Conservation (phyloP, 441 rosid genomes). For the Gossypium aridum region DNA sequence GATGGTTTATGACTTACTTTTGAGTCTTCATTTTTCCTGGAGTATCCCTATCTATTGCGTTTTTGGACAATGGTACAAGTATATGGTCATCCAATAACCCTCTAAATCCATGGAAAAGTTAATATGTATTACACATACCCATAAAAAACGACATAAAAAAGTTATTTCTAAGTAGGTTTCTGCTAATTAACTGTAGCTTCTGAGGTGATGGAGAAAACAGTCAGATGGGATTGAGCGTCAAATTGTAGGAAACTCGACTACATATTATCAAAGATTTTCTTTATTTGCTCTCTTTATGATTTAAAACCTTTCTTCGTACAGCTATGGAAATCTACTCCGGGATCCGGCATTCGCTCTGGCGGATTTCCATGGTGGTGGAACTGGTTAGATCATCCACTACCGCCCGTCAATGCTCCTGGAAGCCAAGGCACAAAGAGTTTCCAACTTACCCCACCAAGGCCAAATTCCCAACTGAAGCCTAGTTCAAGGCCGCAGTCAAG, state of each 20-base stretch:
- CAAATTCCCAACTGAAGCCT: constrained; percentile 44
- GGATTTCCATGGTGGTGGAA: constrained; percentile 93
- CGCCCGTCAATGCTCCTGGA: constrained; percentile 28
- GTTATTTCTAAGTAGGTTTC: too few species aligned
- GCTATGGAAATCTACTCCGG: constrained; percentile 63
- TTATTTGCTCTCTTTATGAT: neutral
- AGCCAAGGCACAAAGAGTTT: constrained; percentile 35
- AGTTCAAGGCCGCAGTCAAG: constrained; percentile 65
- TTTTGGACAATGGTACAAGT: neutral
- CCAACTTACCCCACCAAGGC: constrained; percentile 52
- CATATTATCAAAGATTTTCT: neutral
- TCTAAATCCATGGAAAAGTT: neutral
- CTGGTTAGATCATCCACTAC: constrained; percentile 71
- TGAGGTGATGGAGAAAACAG: too few species aligned
- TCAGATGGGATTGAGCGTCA: neutral
- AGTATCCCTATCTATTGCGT: neutral
- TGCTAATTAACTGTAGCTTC: too few species aligned
- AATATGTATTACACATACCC: too few species aligned
- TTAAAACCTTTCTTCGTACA: constrained; percentile 19
- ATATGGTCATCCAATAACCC: neutral
- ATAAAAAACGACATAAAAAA: too few species aligned
- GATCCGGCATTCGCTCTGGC: constrained; percentile 37
- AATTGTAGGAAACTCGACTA: neutral
- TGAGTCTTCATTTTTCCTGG: neutral
- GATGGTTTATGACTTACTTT: neutral